phyloP scores from a whole-genome alignment of 495 filamentous ascomycete species.

The Durotheca rogersii region DNA sequence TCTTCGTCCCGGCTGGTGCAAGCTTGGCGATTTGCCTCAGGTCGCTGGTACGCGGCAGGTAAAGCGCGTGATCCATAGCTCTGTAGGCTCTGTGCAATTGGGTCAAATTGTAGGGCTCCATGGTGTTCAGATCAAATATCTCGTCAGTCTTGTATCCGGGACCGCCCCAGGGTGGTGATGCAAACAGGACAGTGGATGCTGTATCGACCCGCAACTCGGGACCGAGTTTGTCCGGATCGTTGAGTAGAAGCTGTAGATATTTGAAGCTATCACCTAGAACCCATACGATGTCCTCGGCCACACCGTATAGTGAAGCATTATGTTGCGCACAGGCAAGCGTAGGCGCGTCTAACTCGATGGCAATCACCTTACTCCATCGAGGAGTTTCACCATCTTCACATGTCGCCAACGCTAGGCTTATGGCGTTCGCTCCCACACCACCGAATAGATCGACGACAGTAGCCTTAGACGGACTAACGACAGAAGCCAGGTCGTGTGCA shows the following conservation, averaged over 20 bases:
- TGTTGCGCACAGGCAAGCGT: slow-evolving; percentile 86
- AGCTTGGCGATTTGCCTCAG: slow-evolving; percentile 74
- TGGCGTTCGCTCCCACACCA: slow-evolving; percentile 91
- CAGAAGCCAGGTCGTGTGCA: slow-evolving; percentile 65
- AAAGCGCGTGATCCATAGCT: slow-evolving; percentile 62
- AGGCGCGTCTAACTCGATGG: slow-evolving; percentile 76
- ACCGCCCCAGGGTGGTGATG: slow-evolving; percentile 94
- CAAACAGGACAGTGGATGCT: slow-evolving; percentile 66
- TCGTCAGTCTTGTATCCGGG: slow-evolving; percentile 73
- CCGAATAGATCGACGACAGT: slow-evolving; percentile 84
- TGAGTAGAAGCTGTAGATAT: slow-evolving; percentile 38
- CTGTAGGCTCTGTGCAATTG: slow-evolving; percentile 61
- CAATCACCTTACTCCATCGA: slow-evolving; percentile 78
- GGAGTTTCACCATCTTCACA: slow-evolving; percentile 25
- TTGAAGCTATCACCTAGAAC: slow-evolving; percentile 80
- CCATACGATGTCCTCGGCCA: slow-evolving; percentile 76
- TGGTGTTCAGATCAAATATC: slow-evolving; percentile 80
- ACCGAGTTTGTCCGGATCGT: slow-evolving; percentile 28
- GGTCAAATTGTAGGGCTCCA: slow-evolving; percentile 80
- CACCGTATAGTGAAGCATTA: slow-evolving; percentile 87
- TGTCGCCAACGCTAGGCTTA: slow-evolving; percentile 79
- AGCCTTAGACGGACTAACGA: slow-evolving; percentile 43
- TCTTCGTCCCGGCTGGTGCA: slow-evolving; percentile 44
- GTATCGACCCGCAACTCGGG: slow-evolving; percentile 40
- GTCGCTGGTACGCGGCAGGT: slow-evolving; percentile 86